Evolutionary conservation across 495 filamentous ascomycete species (phyloP).

Genomic region (Podospora bellae-mahoneyi): DNA sequence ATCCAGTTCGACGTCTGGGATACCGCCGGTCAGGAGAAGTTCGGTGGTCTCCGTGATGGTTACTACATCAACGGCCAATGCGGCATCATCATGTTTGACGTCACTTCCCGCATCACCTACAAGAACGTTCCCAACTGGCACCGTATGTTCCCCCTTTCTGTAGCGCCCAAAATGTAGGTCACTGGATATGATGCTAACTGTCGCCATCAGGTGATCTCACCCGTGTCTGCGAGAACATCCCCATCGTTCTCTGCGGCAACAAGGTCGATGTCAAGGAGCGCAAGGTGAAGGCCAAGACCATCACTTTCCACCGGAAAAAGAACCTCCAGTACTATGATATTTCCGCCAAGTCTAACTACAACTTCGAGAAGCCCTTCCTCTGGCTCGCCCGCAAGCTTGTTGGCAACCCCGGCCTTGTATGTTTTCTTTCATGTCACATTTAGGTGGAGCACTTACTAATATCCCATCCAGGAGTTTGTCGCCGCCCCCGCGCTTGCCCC

Average conservation of each 20-base stretch:
- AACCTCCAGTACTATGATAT: slow-evolving; percentile 99
- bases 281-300: slow-evolving; percentile 99
- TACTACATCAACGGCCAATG: slow-evolving; percentile 99
- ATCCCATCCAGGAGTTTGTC: slow-evolving; percentile 77
- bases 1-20: slow-evolving; percentile 99
- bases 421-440: slow-evolving; percentile 30
- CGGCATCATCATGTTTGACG: slow-evolving; percentile 99
- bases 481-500: slow-evolving; percentile 92
- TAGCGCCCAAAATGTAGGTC: not conserved
- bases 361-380: slow-evolving; percentile 99
- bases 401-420: slow-evolving; percentile 83
- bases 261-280: slow-evolving; percentile 99
- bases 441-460: slow-evolving; percentile 6
- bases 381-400: slow-evolving; percentile 99
- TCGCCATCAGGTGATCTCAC: slow-evolving; percentile 83
- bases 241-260: slow-evolving; percentile 97
- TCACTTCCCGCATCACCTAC: slow-evolving; percentile 99
- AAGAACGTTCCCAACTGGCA: slow-evolving; percentile 99
- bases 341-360: slow-evolving; percentile 99
- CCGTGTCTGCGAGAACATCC: slow-evolving; percentile 99
- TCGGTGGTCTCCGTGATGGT: slow-evolving; percentile 97
- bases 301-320: slow-evolving; percentile 99
- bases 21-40: slow-evolving; percentile 99
- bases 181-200: slow-evolving; percentile 18
- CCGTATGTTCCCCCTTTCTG: slow-evolving; percentile 63